Evolutionary conservation across 108 stramenopile species (phyloP).

Genomic region (Nitzschia sp.): DNA sequence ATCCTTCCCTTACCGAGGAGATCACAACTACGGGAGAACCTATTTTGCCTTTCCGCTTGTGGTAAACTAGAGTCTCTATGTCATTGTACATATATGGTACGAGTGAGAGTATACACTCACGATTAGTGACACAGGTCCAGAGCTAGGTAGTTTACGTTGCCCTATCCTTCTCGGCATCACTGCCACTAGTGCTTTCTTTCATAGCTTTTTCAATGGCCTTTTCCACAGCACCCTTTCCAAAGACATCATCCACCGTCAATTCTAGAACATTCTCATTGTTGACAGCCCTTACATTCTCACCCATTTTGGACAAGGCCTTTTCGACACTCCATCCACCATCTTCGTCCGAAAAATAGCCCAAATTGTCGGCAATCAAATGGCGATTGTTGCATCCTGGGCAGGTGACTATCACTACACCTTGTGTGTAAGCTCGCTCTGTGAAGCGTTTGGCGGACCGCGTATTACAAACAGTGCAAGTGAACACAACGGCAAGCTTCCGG

Average conservation of each 20-base stretch:
- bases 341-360: constrained; percentile 53
- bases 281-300: constrained; percentile 64
- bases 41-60: background rate
- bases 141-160: background rate
- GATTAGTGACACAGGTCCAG: background rate
- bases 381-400: constrained; percentile 92
- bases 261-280: constrained; percentile 74
- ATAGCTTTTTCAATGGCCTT: constrained; percentile 71
- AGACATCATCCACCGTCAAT: constrained; percentile 70
- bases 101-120: background rate
- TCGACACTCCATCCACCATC: constrained; percentile 77
- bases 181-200: constrained; percentile 44
- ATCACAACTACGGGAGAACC: constrained; percentile 50
- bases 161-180: background rate
- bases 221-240: constrained; percentile 44
- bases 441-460: constrained; percentile 94
- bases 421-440: constrained; percentile 87
- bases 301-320: constrained; percentile 49
- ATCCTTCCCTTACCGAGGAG: constrained; percentile 58
- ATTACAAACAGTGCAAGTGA: constrained; percentile 93
- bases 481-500: constrained; percentile 81
- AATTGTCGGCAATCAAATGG: constrained; percentile 95
- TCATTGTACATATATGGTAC: background rate
- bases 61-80: background rate
- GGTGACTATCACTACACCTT: constrained; percentile 92